Base-by-base conservation (phyloP, 495 filamentous ascomycete genomes). In the Aspergillus sclerotioniger region DNA sequence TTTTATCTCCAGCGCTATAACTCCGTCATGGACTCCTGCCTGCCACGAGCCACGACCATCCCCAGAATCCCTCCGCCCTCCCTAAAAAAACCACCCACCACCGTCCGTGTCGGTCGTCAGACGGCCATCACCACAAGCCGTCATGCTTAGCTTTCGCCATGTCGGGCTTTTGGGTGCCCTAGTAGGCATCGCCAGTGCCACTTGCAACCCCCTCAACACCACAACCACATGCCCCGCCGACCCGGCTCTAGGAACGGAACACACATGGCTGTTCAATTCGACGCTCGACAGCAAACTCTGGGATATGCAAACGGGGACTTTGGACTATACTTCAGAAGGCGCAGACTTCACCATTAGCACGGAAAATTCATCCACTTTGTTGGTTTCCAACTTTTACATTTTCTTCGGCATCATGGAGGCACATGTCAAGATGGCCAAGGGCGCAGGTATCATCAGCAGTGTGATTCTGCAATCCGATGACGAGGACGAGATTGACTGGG, bases 401-500 rank as follows among this genome's bases (percentile, higher is more conserved):
- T 87, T 90, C 80, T 90, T 87, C 69, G 88, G 88, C 48, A 80
- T 84, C 19, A 81, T 89, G 64, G 83, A 88, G 54, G 74, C 87
- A 7, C 83, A 80, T 58, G 76, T 88, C 68, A 83, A 84, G 62
- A 82, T 85, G 45, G 81, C 86, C 21, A 81, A 84, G 3, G 88
- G 88, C 3, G 73, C 74, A 7, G 88, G 88, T 15, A 86, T 93
- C 54, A 87, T 96, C 56, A 89, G 85, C 71, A 90, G 87, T 9
- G 76, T 91, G 39, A 87, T 96, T 10, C 73, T 96, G 32, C 82
- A 90, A 64, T 95, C 91, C 1, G 90, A 92, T 68, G 81, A 84
- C 54, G 80, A 93, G 10, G 91, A 96, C 69, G 91, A 96, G 73
- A 90, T 96, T 62, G 91, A 96, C 67, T 90, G 90, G 81, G 82